Conservation (phyloP, 2,329 filamentous ascomycete genomes). For the Aspergillaceae sp. region DNA sequence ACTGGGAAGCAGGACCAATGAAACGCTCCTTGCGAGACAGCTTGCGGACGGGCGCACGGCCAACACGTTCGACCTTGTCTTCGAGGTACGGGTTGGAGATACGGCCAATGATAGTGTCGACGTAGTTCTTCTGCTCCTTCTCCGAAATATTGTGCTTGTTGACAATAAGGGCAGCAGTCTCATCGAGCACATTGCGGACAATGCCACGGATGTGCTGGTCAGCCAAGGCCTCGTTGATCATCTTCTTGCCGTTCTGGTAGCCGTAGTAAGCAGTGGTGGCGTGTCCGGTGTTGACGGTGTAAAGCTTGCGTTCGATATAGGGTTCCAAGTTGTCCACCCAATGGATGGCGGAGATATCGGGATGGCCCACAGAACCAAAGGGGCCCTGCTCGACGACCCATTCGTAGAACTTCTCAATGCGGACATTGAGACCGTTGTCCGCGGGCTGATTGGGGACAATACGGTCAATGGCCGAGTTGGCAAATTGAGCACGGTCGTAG, state of each 20-base stretch:
- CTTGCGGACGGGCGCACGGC: constrained; percentile 88
- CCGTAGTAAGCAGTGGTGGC: constrained; percentile 95
- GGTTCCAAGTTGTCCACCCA: constrained; percentile 87
- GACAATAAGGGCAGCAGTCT: constrained; percentile 80
- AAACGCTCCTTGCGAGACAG: constrained; percentile 92
- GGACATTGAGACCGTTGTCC: constrained; percentile 76
- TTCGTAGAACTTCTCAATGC: constrained; percentile 97
- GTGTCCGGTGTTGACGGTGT: constrained; percentile 97
- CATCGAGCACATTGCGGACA: constrained; percentile 69
- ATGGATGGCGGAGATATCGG: constrained; percentile 77
- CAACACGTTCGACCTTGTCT: constrained; percentile 89
- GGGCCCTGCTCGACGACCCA: constrained; percentile 91
- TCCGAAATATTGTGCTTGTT: constrained; percentile 72
- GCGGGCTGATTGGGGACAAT: constrained; percentile 88
- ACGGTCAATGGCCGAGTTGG: constrained; percentile 96
- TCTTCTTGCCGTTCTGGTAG: constrained; percentile 74
- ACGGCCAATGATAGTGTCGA: constrained; percentile 81
- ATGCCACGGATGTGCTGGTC: constrained; percentile 71
- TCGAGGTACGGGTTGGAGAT: constrained; percentile 91
- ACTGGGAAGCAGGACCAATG: constrained; percentile 79
- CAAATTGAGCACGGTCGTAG: constrained; percentile 70
- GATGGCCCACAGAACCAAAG: constrained; percentile 62
- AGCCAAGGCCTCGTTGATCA: constrained; percentile 78
- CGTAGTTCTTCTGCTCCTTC: constrained; percentile 74
- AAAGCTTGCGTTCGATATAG: constrained; percentile 98